phyloP scores from a whole-genome alignment of 305 asterid species.

The Solanum hybrid region DNA sequence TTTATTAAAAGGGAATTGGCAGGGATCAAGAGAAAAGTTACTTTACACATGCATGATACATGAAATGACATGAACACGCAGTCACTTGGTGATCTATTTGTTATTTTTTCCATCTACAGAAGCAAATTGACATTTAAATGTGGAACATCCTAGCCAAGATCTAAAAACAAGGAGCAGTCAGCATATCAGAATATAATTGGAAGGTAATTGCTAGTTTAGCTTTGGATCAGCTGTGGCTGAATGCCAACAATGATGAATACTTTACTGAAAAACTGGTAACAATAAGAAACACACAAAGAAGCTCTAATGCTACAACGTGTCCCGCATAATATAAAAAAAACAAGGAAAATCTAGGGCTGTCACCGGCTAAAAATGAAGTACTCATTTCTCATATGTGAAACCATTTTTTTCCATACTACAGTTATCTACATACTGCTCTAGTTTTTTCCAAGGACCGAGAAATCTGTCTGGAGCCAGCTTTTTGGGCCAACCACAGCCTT shows the following conservation, averaged over 20 bases:
- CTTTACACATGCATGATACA: background rate
- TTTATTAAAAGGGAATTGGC: background rate
- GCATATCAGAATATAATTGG: background rate
- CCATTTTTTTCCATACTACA: background rate
- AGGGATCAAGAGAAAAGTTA: background rate
- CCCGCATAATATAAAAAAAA: background rate
- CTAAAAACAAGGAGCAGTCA: background rate
- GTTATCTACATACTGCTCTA: background rate
- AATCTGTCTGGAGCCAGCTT: background rate
- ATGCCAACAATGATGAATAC: background rate
- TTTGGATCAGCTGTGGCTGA: background rate
- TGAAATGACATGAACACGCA: background rate
- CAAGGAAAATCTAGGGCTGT: background rate
- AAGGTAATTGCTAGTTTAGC: background rate
- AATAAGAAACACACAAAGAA: background rate
- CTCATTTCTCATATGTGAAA: background rate
- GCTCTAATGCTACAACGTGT: background rate
- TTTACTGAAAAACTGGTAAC: background rate
- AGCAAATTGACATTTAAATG: background rate
- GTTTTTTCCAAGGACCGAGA: background rate
- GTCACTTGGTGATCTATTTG: background rate
- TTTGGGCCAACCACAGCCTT: background rate
- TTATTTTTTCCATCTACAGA: background rate
- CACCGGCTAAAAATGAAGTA: background rate
- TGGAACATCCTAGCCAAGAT: background rate